Evolutionary conservation across 306 rosid genomes (phyloP).

Genomic region (Inga oerstediana): DNA sequence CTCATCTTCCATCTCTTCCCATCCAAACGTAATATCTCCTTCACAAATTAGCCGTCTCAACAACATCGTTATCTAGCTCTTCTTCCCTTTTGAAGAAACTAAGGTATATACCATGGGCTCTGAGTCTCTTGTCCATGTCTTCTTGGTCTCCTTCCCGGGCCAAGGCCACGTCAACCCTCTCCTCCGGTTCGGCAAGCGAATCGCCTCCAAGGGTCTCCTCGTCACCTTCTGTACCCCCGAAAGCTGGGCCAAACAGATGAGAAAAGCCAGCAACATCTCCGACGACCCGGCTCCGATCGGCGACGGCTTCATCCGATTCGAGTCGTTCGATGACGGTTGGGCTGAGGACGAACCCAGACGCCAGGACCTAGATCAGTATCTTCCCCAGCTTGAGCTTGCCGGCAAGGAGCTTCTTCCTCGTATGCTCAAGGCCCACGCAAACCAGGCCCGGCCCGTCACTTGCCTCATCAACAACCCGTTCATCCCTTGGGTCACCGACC

Average conservation of each 20-base stretch:
- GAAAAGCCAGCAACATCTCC: conserved; percentile 28
- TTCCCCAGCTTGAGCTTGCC: neutral
- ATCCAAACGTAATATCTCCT: neutral
- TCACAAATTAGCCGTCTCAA: neutral
- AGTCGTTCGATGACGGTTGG: neutral
- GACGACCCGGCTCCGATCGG: neutral
- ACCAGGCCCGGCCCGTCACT: neutral
- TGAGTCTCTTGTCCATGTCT: conserved; percentile 39
- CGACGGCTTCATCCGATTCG: conserved; percentile 3
- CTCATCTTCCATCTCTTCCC: neutral
- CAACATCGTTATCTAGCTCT: neutral
- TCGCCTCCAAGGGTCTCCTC: conserved; percentile 51
- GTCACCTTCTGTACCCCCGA: conserved; percentile 53
- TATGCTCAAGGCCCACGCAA: neutral
- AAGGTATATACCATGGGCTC: neutral
- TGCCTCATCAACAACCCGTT: conserved; percentile 12
- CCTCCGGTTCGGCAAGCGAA: conserved; percentile 53
- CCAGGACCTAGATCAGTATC: conserved; percentile 1
- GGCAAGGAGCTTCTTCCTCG: neutral
- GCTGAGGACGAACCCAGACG: conserved; percentile 7
- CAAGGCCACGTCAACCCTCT: conserved; percentile 72
- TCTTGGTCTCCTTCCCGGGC: conserved; percentile 55
- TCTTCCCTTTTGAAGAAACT: neutral
- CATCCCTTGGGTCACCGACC: neutral
- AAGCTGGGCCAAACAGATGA: conserved; percentile 34